Evolutionary conservation across 2,329 filamentous ascomycete species (phyloP).

Genomic region (Talaromyces pinophilus): DNA sequence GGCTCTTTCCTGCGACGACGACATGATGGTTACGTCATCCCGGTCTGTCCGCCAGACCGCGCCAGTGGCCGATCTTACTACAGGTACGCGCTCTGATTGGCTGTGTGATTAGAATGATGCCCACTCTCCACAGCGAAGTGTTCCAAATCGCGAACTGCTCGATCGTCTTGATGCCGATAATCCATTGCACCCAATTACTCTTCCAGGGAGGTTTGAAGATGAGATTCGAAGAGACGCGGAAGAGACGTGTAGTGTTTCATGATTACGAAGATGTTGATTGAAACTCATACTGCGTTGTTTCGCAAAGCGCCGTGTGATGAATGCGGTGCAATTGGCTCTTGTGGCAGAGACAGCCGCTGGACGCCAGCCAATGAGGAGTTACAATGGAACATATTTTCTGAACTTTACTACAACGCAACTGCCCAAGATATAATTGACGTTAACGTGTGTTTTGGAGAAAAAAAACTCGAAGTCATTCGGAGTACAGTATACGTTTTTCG

Average conservation of each 20-base stretch:
- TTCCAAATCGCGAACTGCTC: background rate
- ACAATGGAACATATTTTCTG: background rate
- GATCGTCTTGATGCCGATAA: background rate
- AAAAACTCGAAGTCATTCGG: background rate
- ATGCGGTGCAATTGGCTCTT: conserved; percentile 4
- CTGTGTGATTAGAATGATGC: background rate
- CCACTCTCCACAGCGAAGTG: background rate
- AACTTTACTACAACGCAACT: no score
- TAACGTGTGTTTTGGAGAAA: background rate
- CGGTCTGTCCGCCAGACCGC: conserved; percentile 7
- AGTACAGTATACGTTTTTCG: background rate
- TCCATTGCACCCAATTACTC: background rate
- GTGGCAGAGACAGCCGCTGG: background rate
- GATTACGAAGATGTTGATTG: background rate
- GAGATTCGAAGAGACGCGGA: background rate
- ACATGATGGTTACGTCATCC: conserved; percentile 16
- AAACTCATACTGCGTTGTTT: conserved; percentile 1
- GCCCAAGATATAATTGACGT: background rate
- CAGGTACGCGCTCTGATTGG: background rate
- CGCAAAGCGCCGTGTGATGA: background rate
- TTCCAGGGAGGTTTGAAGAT: background rate
- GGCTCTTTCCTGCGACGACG: background rate
- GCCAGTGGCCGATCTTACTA: background rate
- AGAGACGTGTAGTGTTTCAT: background rate
- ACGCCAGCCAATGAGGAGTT: background rate